Conservation (phyloP, 2,329 filamentous ascomycete genomes). For the Peltaster fructicola region DNA sequence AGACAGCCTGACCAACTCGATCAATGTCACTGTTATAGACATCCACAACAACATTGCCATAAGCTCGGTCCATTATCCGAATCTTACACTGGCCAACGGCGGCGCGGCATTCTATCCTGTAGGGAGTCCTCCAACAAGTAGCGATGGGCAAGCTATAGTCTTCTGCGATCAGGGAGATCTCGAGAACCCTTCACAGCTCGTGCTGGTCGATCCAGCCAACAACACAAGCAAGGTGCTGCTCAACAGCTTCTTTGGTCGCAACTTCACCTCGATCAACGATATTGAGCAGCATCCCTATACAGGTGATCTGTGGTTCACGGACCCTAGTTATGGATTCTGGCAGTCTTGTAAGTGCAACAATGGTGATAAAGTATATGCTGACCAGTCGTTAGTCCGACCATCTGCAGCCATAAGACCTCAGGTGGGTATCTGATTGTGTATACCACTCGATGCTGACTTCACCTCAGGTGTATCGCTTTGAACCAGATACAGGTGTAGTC, state of each 20-base stretch:
- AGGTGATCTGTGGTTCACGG: constrained; percentile 44
- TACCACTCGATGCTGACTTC: too few species aligned
- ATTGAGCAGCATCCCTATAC: constrained; percentile 35
- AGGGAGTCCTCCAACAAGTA: constrained; percentile 15
- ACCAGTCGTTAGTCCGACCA: too few species aligned
- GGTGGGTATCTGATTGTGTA: too few species aligned
- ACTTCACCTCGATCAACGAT: constrained; percentile 45
- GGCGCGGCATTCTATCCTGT: constrained; percentile 16
- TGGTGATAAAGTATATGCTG: too few species aligned
- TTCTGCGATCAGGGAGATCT: constrained; percentile 19
- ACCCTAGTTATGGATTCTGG: constrained; percentile 39
- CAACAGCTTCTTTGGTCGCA: constrained; percentile 43
- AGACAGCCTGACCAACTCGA: constrained; percentile 14
- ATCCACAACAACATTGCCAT: constrained; percentile 13
- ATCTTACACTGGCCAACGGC: constrained; percentile 16
- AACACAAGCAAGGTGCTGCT: constrained; percentile 24
- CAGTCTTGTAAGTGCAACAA: too few species aligned
- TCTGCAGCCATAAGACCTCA: constrained; percentile 3
- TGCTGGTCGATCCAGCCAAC: constrained; percentile 12
- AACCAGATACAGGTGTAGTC: constrained; percentile 33
- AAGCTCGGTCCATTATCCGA: constrained; percentile 11
- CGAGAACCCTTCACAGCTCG: constrained; percentile 10
- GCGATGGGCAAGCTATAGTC: constrained; percentile 15
- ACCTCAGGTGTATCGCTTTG: constrained; percentile 43
- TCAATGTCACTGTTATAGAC: constrained; percentile 20